Evolutionary conservation across 495 filamentous ascomycete species (phyloP).

Genomic region (Elaphomyces granulatus): DNA sequence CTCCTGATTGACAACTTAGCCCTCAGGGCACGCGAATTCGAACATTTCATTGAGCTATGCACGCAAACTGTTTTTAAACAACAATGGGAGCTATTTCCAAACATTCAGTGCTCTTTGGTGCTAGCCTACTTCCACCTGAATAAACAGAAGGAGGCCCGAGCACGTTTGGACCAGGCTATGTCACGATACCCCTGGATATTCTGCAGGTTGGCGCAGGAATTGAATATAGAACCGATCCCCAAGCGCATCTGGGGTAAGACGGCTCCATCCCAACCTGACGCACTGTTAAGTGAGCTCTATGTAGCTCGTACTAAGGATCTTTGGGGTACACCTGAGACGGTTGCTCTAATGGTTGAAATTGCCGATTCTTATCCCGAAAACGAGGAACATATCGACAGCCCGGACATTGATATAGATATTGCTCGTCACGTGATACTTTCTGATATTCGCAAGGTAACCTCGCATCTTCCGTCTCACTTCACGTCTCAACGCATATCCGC

Average conservation of each 20-base stretch:
- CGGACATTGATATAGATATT: constrained; percentile 45
- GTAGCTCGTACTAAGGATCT: constrained; percentile 67
- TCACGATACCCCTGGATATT: constrained; percentile 69
- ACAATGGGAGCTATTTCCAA: constrained; percentile 36
- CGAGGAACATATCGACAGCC: constrained; percentile 24
- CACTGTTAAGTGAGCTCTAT: constrained; percentile 66
- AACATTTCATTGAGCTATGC: constrained; percentile 60
- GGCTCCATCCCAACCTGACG: constrained; percentile 52
- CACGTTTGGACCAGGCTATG: constrained; percentile 50
- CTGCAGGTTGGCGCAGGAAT: constrained; percentile 55
- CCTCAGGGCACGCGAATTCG: constrained; percentile 60
- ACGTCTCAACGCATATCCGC: constrained; percentile 29
- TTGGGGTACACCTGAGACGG: constrained; percentile 72
- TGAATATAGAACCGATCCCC: constrained; percentile 58
- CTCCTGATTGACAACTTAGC: constrained; percentile 72
- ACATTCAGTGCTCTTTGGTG: constrained; percentile 56
- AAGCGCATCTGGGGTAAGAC: constrained; percentile 66
- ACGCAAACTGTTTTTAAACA: constrained; percentile 40
- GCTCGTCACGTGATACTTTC: constrained; percentile 70
- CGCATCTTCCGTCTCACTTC: constrained; percentile 28
- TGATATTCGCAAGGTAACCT: constrained; percentile 43
- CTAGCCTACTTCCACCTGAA: constrained; percentile 59
- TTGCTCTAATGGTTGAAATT: constrained; percentile 55
- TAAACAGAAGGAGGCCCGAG: constrained; percentile 47
- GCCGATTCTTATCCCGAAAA: constrained; percentile 39